Evolutionary conservation across 345 rosid species (phyloP).

Genomic region (Syzygium grande): DNA sequence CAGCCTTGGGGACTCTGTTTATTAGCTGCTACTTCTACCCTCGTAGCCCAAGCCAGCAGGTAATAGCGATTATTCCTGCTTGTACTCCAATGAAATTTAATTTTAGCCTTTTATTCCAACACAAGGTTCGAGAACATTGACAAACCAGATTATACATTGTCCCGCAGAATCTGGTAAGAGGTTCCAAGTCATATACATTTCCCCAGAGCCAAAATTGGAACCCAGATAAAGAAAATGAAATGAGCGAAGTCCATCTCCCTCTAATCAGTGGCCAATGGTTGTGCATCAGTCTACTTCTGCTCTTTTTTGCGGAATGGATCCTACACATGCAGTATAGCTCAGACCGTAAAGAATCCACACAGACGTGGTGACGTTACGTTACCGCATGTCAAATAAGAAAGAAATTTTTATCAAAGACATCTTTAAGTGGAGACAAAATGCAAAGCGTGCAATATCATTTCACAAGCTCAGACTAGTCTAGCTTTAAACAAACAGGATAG

Average conservation of each 20-base stretch:
- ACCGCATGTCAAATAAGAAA: neutral
- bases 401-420: neutral
- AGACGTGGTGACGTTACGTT: neutral
- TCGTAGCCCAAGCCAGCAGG: neutral
- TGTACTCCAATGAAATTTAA: neutral
- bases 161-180: neutral
- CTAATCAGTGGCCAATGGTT: slow-evolving; percentile 18
- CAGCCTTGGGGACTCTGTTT: neutral
- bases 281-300: slow-evolving; percentile 17
- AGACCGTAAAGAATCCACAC: neutral
- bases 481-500: neutral
- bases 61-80: neutral
- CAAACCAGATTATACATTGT: neutral
- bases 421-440: neutral
- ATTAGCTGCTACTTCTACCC: neutral
- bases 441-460: neutral
- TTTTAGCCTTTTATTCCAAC: neutral
- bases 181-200: neutral
- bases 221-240: neutral
- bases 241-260: neutral
- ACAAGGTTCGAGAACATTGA: neutral
- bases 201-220: neutral
- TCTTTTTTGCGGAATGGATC: slow-evolving; percentile 24
- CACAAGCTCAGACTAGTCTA: neutral
- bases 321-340: slow-evolving; percentile 11